Evolutionary conservation across 202 grass and related monocot genomes (phyloP), one percentile per base, ranked within the genome.

Genomic region (Cymbopogon flexuosus): DNA sequence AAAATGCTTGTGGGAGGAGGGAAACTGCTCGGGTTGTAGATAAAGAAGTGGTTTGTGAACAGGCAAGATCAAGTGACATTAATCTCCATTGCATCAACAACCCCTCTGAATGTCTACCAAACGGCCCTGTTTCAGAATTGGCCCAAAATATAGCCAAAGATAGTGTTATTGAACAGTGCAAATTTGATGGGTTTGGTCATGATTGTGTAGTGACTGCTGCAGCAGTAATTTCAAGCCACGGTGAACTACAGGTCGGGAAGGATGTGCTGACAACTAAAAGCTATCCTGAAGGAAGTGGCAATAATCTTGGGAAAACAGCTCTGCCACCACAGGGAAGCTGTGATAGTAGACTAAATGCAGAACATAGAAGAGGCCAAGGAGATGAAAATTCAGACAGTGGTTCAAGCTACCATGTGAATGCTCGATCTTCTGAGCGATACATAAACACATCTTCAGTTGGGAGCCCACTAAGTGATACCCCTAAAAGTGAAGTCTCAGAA

Each of bases 401-500:
- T 81, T 83, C 81, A 60, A 65, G 6, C 70, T 87, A 62, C 70
- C 73, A 45, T 76, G 68, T 37, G 13, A 70, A 87, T 70, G 64
- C 66, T 72, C 29, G 4, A 62, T 77, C 70, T 62, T 70, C 39
- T 41, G 43, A 76, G 72, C 62, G 46, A 67, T 87, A 56, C 59
- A 29, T 35, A 78, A 82, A 41, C 42, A 72, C 88, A 37, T 69
- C 72, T 72, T 92, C 87, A 61, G 72, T 70, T 42, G 79, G 40
- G 62, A 87, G 88, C 66, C 87, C 72, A 10, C 70, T 36, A 35
- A 83, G 79, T 61, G 89, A 82, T 49, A 88, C 81, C n/a, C 81
- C 77, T 71, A 77, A 81, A 81, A 87, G 68, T 16, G 83, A 85
- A 82, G 78, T 77, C 43, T 89, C 86, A 45, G 89, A 83, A 80